A percentile compares a stretch with the other conserved stretches of the same genome.
Evolutionary conservation across 306 rosid genomes (phyloP).

Genomic region (Lupinus albus): DNA sequence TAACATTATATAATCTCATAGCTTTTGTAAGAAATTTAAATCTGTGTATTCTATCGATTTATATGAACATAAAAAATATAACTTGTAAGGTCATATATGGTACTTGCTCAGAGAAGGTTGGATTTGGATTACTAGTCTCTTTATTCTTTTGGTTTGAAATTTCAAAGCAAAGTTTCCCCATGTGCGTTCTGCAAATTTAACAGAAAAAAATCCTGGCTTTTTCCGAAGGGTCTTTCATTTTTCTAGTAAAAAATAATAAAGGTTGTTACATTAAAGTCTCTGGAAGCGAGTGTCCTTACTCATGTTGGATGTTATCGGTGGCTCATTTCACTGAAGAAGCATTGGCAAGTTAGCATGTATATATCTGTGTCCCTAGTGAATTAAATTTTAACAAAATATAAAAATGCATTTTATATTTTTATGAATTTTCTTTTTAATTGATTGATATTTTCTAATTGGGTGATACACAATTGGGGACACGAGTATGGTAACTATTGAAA

Average conservation of each 20-base stretch:
- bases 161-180: conserved; percentile 35
- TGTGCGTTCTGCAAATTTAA: conserved; percentile 45
- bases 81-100: background rate
- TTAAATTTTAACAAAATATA: no score
- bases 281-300: background rate
- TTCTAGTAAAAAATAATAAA: background rate
- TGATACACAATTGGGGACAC: no score
- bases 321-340: conserved; percentile 35
- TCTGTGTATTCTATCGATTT: no score
- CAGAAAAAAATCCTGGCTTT: conserved; percentile 8
- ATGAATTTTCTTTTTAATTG: no score
- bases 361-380: no score
- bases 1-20: background rate
- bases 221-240: conserved; percentile 20
- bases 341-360: conserved; percentile 38
- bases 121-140: conserved; percentile 19
- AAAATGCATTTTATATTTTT: no score
- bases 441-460: no score
- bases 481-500: conserved; percentile 27
- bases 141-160: background rate
- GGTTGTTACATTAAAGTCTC: no score
- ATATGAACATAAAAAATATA: no score
- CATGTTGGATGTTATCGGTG: conserved; percentile 16
- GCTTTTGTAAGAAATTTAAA: no score
- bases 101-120: conserved; percentile 9